Evolutionary conservation across 306 rosid species (phyloP).

Genomic region (Prinsepia uniflora): DNA sequence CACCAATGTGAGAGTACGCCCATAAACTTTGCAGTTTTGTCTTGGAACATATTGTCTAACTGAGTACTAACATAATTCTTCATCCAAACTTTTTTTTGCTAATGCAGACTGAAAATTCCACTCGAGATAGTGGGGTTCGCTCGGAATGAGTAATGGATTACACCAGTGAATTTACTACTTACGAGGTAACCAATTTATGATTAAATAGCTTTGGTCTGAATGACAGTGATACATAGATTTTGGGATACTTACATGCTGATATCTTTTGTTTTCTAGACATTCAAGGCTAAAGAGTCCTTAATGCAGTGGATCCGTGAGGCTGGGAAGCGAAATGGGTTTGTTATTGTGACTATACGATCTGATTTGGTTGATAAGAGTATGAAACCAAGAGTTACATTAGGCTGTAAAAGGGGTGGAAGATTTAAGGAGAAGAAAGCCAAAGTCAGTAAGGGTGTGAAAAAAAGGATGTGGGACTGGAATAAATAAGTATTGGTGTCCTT

Average conservation of each 20-base stretch:
- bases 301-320: conserved; percentile 26
- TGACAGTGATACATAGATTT: neutral
- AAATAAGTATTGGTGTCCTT: conserved; percentile 30
- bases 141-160: conserved; percentile 28
- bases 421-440: conserved; percentile 22
- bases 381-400: conserved; percentile 31
- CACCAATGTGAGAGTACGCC: neutral
- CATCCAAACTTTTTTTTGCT: neutral
- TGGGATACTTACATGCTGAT: neutral
- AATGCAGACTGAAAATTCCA: conserved; percentile 21
- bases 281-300: conserved; percentile 30
- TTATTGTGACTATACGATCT: conserved; percentile 23
- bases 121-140: conserved; percentile 17
- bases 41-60: neutral
- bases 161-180: conserved; percentile 29
- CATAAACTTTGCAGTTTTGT: neutral
- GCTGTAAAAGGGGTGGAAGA: conserved; percentile 29
- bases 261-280: conserved; percentile 17
- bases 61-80: neutral
- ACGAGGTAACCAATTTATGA: conserved; percentile 12
- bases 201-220: neutral
- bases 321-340: conserved; percentile 33
- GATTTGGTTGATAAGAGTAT: conserved; percentile 26
- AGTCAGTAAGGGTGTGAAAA: neutral
- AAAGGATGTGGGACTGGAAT: conserved; percentile 25